Conservation (phyloP, 2,329 filamentous ascomycete genomes). For the Colletotrichum sp. region DNA sequence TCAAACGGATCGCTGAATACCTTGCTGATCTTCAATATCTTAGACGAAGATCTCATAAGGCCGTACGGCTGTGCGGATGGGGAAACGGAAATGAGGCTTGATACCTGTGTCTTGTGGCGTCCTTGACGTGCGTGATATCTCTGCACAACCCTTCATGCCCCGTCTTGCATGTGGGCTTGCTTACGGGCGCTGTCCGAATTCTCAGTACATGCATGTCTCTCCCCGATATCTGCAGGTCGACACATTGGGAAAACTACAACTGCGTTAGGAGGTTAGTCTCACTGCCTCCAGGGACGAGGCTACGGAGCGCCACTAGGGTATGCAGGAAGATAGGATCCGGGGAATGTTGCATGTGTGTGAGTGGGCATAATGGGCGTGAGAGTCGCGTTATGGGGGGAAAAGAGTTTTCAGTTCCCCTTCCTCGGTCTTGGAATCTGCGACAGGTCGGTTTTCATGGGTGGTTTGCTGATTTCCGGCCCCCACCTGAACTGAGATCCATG, state of each 20-base stretch:
- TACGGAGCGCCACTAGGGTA: conserved; percentile 4
- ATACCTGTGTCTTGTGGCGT: neutral
- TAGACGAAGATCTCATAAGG: neutral
- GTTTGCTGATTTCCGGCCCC: neutral
- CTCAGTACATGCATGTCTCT: conserved; percentile 11
- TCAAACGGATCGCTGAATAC: neutral
- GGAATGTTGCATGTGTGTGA: neutral
- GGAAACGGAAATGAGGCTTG: neutral
- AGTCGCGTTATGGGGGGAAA: neutral
- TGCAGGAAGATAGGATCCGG: conserved; percentile 17
- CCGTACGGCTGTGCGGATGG: neutral
- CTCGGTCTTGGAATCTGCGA: conserved; percentile 14
- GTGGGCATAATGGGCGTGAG: neutral
- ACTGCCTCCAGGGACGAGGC: neutral
- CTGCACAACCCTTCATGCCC: neutral
- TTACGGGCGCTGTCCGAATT: neutral
- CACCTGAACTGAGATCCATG: neutral
- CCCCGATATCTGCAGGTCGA: conserved; percentile 3
- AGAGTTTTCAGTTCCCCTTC: neutral
- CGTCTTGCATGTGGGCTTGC: conserved; percentile 6
- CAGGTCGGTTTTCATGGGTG: neutral
- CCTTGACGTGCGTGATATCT: neutral
- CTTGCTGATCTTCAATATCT: neutral
- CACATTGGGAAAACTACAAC: neutral
- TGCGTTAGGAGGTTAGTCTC: neutral